These are phyloP conservation scores for Kwoniella shandongensis DNA, from an alignment of 768 basidiomycete genomes.

Conservation along the genomic window DNA sequence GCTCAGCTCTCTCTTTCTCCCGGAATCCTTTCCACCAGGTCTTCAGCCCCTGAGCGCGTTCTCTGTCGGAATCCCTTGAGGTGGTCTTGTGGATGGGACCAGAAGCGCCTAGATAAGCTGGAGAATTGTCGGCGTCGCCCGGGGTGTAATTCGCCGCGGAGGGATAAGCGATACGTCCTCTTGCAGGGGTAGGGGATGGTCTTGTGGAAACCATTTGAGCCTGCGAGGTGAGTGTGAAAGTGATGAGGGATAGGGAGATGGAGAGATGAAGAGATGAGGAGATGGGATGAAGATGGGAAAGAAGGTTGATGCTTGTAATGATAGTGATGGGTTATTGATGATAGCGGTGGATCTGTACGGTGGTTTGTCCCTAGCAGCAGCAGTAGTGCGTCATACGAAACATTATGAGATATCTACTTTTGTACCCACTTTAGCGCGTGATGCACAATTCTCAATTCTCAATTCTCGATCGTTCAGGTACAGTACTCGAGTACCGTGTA, in stretches of 20 bases:
- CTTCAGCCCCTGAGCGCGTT: conserved; percentile 38
- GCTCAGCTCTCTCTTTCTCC: conserved; percentile 7
- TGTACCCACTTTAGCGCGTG: too few species aligned
- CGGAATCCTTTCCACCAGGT: conserved; percentile 48
- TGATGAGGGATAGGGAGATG: too few species aligned
- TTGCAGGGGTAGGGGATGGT: conserved; percentile 35
- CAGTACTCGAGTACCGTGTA: too few species aligned
- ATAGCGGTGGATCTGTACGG: too few species aligned
- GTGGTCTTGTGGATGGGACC: conserved; percentile 28
- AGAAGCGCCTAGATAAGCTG: conserved; percentile 24
- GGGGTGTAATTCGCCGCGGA: conserved; percentile 37
- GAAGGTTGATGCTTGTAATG: background rate
- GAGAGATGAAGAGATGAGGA: too few species aligned
- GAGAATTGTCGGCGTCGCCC: conserved; percentile 36
- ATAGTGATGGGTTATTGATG: too few species aligned
- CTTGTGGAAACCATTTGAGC: conserved; percentile 41
- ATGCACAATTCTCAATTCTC: too few species aligned
- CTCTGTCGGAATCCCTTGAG: conserved; percentile 32
- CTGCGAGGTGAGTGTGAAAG: background rate
- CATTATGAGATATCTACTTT: too few species aligned
- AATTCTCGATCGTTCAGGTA: too few species aligned
- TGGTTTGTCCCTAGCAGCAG: too few species aligned
- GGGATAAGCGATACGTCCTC: conserved; percentile 42
- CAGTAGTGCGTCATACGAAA: too few species aligned
- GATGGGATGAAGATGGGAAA: background rate